phyloP scores from a whole-genome alignment of 495 filamentous ascomycete genomes.

The Penicilliopsis zonata region DNA sequence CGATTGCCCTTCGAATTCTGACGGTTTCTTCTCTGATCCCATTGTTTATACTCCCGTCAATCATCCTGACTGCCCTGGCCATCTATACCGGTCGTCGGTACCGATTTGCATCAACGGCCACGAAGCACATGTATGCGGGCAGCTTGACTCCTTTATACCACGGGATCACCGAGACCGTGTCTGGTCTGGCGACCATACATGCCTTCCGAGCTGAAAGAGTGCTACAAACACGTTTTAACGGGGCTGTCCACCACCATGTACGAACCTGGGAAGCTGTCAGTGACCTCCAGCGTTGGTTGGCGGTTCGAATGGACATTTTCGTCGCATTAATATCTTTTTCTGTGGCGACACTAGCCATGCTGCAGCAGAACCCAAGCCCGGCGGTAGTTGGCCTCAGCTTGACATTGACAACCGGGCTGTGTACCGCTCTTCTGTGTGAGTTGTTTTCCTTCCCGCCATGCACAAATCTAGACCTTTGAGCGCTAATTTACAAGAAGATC shows the following conservation, averaged over 20 bases:
- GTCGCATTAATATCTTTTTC: constrained; percentile 76
- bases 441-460: too few relatives aligned
- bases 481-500: constrained; percentile 37
- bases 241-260: constrained; percentile 63
- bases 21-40: constrained; percentile 66
- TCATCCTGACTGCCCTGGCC: constrained; percentile 63
- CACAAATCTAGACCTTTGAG: constrained; percentile 69
- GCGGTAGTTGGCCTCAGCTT: constrained; percentile 33
- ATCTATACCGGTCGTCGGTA: constrained; percentile 65
- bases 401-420: constrained; percentile 60
- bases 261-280: constrained; percentile 75
- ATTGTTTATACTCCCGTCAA: constrained; percentile 58
- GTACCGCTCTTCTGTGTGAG: constrained; percentile 71
- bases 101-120: constrained; percentile 62
- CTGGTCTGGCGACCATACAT: constrained; percentile 70
- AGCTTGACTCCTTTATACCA: constrained; percentile 76
- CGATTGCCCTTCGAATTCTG: constrained; percentile 59
- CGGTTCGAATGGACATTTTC: constrained; percentile 64
- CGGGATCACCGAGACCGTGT: constrained; percentile 76
- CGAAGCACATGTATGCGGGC: constrained; percentile 77
- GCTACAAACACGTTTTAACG: constrained; percentile 59
- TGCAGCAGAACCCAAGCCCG: constrained; percentile 57
- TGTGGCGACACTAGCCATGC: constrained; percentile 71
- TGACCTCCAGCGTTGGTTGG: constrained; percentile 80
- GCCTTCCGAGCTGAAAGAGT: constrained; percentile 74